A percentile compares a stretch with the other conserved stretches of the same genome.
Conservation (phyloP, 225 moss, liverwort and hornwort species). For the Bryum argenteum region DNA sequence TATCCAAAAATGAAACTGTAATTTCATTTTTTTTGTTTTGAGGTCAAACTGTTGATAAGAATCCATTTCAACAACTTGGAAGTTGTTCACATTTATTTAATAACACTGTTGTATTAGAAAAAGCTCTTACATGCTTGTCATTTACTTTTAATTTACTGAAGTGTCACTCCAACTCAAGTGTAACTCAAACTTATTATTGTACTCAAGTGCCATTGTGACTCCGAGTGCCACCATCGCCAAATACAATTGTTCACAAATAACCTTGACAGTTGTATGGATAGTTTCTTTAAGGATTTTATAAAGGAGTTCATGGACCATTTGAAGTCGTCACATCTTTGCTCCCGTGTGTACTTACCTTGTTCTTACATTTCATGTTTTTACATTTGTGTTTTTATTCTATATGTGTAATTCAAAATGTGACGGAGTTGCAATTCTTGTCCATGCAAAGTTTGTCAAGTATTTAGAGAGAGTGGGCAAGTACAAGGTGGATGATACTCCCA, state of each 20-base stretch:
- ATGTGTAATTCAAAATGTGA: not conserved
- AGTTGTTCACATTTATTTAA: too few relatives aligned
- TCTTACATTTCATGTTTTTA: too few relatives aligned
- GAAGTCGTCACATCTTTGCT: constrained; percentile 71
- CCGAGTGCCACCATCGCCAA: constrained; percentile 85
- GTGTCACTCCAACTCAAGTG: too few relatives aligned
- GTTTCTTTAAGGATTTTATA: constrained; percentile 87
- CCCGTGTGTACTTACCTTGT: constrained; percentile 46
- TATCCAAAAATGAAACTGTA: too few relatives aligned
- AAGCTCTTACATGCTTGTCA: too few relatives aligned
- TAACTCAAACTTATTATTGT: too few relatives aligned
- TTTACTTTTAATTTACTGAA: too few relatives aligned
- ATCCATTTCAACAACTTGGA: too few relatives aligned
- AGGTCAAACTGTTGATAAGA: too few relatives aligned
- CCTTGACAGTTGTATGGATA: constrained; percentile 76
- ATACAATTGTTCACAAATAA: constrained; percentile 91
- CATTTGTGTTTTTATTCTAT: too few relatives aligned
- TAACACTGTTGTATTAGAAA: too few relatives aligned
- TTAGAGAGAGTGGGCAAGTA: constrained; percentile 75
- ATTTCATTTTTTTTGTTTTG: too few relatives aligned
- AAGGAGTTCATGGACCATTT: constrained; percentile 75
- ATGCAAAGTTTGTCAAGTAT: constrained; percentile 77
- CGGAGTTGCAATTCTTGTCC: not conserved
- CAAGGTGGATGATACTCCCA: constrained; percentile 89
- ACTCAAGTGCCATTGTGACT: constrained; percentile 91